Evolutionary conservation across 116 monocot genomes (phyloP), one percentile per base, ranked within the genome.

Genomic region (Iris pallida): DNA sequence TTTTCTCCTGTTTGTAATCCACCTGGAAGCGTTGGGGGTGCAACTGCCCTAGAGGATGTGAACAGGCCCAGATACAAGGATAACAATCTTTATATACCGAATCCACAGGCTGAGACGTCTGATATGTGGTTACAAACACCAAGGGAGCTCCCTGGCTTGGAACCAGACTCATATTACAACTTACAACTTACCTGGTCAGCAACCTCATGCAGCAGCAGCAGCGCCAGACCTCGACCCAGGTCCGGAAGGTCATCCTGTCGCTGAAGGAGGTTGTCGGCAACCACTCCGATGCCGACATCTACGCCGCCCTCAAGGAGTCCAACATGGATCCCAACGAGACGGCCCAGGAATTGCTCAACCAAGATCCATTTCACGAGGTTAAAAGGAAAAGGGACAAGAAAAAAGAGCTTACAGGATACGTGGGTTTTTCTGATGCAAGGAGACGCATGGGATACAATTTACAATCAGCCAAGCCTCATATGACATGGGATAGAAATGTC

Each of bases 261-360:
- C 85, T 95, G 61, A 85, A 79, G 83, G 94, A 95, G 83, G 75
- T 95, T 54, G 94, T 90, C 19, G 76, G 90, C 20, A 59, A 86
- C 59, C 90, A 90, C 76, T 95, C 95, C 47, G 95, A 95, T 3
- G 68, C 88, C 2, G 95, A 95, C 19, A 90, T 95, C 57, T 86
- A 88, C 59, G 88, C 83, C 54, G 74, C 77, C 13, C 86, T 95
- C 9, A 81, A 80, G 71, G 95, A 95, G 77, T 76, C 79, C 69
- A 78, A 86, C 75, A 95, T 95, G 95, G 95, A 95, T 73, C 90
- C 95, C 66, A 86, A 95, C 69, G 95, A 95, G 76, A 88, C 95
- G 16, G 69, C 83, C 2, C 88, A 90, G 77, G 85, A 80, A 54
- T 68, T 95, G 68, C 91, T 95, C 53, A 82, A 80, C 65, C 86